These are phyloP conservation scores for Didymella glomerata DNA, from an alignment of 2,329 filamentous ascomycete genomes.

Conservation along the genomic window DNA sequence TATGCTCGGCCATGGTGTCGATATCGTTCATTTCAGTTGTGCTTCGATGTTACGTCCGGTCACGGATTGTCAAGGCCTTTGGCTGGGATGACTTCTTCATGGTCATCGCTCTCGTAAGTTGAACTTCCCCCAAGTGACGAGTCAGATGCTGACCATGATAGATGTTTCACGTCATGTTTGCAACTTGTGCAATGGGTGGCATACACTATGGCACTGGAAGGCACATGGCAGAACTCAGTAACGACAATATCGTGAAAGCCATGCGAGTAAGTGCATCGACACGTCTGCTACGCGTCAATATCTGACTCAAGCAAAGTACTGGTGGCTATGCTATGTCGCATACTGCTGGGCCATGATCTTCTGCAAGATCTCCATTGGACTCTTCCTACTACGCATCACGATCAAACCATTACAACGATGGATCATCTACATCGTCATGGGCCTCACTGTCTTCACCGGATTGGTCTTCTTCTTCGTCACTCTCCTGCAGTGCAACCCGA, in stretches of 20 bases:
- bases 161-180: conserved; percentile 42
- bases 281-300: not conserved
- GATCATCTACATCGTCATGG: conserved; percentile 52
- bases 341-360: conserved; percentile 46
- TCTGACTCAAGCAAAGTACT: conserved; percentile 33
- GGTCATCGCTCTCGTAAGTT: conserved; percentile 40
- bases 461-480: conserved; percentile 58
- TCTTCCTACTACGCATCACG: conserved; percentile 48
- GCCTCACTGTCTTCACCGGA: conserved; percentile 48
- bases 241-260: conserved; percentile 37
- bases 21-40: conserved; percentile 51
- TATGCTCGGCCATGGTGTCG: conserved; percentile 51
- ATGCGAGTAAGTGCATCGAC: conserved; percentile 35
- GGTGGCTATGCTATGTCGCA: conserved; percentile 49
- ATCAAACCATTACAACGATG: conserved; percentile 39
- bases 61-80: conserved; percentile 51
- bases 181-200: conserved; percentile 42
- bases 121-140: not conserved
- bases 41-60: conserved; percentile 54
- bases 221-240: conserved; percentile 37
- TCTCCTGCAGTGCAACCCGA: conserved; percentile 60
- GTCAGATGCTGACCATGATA: conserved; percentile 18
- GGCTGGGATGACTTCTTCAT: conserved; percentile 49
- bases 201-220: conserved; percentile 46
- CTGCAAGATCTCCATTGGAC: conserved; percentile 45